Conservation (phyloP, 1,139 yeast genomes). For the Suhomyces taliae region DNA sequence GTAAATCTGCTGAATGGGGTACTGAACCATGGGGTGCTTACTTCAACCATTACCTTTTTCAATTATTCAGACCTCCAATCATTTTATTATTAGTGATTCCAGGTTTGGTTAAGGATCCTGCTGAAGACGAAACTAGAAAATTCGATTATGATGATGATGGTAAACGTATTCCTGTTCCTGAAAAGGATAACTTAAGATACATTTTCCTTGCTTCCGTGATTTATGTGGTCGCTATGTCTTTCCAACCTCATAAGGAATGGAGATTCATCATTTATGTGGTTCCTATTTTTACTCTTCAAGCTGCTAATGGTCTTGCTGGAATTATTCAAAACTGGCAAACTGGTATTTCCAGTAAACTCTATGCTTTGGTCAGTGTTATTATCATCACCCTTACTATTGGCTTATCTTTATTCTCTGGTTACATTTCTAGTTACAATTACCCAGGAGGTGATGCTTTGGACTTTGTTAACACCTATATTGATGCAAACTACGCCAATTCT, state of each 20-base stretch:
- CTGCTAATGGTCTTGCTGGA: constrained; percentile 61
- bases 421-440: constrained; percentile 71
- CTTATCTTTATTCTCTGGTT: constrained; percentile 53
- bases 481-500: constrained; percentile 15
- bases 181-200: constrained; percentile 36
- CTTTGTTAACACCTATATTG: constrained; percentile 49
- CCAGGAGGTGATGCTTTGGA: constrained; percentile 84
- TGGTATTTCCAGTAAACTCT: constrained; percentile 28
- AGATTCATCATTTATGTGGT: constrained; percentile 76
- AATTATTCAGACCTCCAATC: constrained; percentile 66
- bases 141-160: constrained; percentile 25
- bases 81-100: constrained; percentile 46
- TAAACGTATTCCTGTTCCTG: constrained; percentile 37
- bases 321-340: constrained; percentile 32
- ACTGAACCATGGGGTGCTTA: constrained; percentile 72
- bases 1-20: constrained; percentile 82
- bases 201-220: constrained; percentile 45
- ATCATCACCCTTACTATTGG: constrained; percentile 33
- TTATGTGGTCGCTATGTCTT: constrained; percentile 63
- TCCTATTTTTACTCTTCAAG: constrained; percentile 66
- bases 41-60: constrained; percentile 46
- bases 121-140: constrained; percentile 21
- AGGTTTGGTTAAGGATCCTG: constrained; percentile 46
- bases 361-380: constrained; percentile 29
- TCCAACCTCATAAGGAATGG: constrained; percentile 95